Percentiles rank a stretch among this genome's conserved stretches.
Conservation (phyloP, 352 stramenopile genomes). For the Phytophthora melonis region DNA sequence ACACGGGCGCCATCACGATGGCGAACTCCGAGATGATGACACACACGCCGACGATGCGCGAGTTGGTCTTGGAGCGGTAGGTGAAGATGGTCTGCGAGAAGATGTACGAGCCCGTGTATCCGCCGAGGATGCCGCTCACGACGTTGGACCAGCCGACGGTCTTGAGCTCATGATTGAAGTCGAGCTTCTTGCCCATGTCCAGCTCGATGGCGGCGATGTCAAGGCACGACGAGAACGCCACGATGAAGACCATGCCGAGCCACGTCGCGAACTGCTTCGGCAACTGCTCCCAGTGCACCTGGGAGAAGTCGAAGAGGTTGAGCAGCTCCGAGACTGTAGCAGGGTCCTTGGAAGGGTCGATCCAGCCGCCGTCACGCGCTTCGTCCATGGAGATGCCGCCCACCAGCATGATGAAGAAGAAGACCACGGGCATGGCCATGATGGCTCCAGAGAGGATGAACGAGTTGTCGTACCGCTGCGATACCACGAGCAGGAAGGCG, state of each 20-base stretch:
- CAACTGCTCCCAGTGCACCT: slow-evolving; percentile 91
- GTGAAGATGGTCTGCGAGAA: slow-evolving; percentile 99
- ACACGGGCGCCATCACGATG: slow-evolving; percentile 90
- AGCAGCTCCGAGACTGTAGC: slow-evolving; percentile 73
- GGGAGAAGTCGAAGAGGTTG: slow-evolving; percentile 90
- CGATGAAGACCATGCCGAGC: slow-evolving; percentile 97
- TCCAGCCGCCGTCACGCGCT: slow-evolving; percentile 92
- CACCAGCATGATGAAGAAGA: slow-evolving; percentile 91
- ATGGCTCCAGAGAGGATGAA: slow-evolving; percentile 82
- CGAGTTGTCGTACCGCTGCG: slow-evolving; percentile 76
- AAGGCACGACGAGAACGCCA: slow-evolving; percentile 96
- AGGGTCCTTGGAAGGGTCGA: slow-evolving; percentile 73
- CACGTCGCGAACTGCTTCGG: slow-evolving; percentile 92
- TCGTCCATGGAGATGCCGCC: slow-evolving; percentile 88
- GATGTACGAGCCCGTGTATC: slow-evolving; percentile 98
- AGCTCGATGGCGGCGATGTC: slow-evolving; percentile 98
- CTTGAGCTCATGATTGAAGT: slow-evolving; percentile 95
- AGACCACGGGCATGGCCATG: slow-evolving; percentile 88
- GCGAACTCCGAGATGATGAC: slow-evolving; percentile 88
- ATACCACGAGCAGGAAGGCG: slow-evolving; percentile 82
- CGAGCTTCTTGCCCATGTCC: slow-evolving; percentile 93
- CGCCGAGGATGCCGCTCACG: slow-evolving; percentile 93
- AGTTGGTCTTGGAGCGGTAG: slow-evolving; percentile 91
- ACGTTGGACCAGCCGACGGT: slow-evolving; percentile 98
- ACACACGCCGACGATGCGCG: slow-evolving; percentile 89